Evolutionary conservation across 495 filamentous ascomycete genomes (phyloP).

Genomic region (Neurospora sp.): DNA sequence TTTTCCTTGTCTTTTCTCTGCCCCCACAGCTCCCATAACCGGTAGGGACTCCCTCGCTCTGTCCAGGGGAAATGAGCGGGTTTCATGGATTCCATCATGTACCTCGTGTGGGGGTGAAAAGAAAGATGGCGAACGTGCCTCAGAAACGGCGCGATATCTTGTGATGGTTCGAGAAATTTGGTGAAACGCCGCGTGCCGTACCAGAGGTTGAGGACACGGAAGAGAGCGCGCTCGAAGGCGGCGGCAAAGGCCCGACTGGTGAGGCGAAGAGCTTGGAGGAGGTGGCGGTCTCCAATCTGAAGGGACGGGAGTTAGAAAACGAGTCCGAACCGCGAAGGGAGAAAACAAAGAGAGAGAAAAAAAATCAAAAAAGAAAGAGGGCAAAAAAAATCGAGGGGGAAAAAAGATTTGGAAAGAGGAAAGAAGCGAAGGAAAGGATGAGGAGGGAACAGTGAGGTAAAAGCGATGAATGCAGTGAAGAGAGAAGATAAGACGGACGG

Average conservation of each 20-base stretch:
- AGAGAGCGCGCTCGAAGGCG: background rate
- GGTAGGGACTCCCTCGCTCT: too few relatives aligned
- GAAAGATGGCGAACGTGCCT: background rate
- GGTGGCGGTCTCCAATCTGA: background rate
- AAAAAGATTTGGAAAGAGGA: too few relatives aligned
- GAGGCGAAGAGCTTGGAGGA: background rate
- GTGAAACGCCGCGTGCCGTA: background rate
- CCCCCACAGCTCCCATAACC: too few relatives aligned
- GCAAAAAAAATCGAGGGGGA: too few relatives aligned
- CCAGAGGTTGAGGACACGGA: background rate
- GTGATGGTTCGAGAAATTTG: background rate
- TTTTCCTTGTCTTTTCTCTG: background rate
- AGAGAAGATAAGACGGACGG: background rate
- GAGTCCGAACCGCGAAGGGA: too few relatives aligned
- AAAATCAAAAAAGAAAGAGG: too few relatives aligned
- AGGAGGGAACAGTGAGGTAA: background rate
- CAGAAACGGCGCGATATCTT: background rate
- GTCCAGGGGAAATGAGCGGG: too few relatives aligned
- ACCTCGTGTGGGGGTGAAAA: too few relatives aligned
- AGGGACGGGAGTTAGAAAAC: background rate
- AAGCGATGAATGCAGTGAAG: background rate
- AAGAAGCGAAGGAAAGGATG: background rate
- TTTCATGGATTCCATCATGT: too few relatives aligned
- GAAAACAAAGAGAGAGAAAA: background rate
- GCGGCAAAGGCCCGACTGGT: background rate